Conservation (phyloP, 163 green algal genomes). For the Picocystis sp. region DNA sequence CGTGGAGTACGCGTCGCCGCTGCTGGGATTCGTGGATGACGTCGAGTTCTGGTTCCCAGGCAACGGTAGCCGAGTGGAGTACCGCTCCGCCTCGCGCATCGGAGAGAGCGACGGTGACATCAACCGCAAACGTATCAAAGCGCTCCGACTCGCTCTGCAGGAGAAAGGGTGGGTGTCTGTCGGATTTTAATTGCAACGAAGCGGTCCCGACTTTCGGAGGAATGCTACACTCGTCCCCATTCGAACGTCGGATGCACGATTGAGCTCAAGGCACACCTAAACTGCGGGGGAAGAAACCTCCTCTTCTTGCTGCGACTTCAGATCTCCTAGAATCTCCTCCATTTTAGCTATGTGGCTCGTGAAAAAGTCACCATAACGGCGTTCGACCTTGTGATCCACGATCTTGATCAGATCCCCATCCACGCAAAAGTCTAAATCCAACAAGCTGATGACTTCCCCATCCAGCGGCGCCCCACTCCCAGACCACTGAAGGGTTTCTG, state of each 20-base stretch:
- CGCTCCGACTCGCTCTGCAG: slow-evolving; percentile 43
- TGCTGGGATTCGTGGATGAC: slow-evolving; percentile 85
- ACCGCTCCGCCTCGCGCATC: slow-evolving; percentile 53
- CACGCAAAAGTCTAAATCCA: slow-evolving; percentile 29
- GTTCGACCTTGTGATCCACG: slow-evolving; percentile 15
- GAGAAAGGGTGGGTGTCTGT: slow-evolving; percentile 70
- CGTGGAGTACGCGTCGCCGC: slow-evolving; percentile 64
- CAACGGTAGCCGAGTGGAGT: slow-evolving; percentile 45
- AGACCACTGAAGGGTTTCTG: slow-evolving; percentile 12
- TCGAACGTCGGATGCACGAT: too few species aligned
- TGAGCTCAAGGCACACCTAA: too few species aligned
- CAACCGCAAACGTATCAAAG: slow-evolving; percentile 77
- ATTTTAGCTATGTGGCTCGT: slow-evolving; percentile 14
- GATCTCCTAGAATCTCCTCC: slow-evolving; percentile 34
- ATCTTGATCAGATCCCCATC: slow-evolving; percentile 14
- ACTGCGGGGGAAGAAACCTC: too few species aligned
- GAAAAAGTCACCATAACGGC: slow-evolving; percentile 1
- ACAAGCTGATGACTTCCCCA: slow-evolving; percentile 10
- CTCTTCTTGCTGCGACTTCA: slow-evolving; percentile 2
- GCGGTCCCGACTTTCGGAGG: too few species aligned
- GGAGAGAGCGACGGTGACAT: slow-evolving; percentile 53
- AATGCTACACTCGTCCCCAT: too few species aligned
- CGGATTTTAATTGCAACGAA: slow-evolving; percentile 28
- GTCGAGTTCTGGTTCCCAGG: slow-evolving; percentile 75
- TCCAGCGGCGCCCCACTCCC: slow-evolving; percentile 21